These are phyloP conservation scores for Ceratobasidium papillatum DNA, from an alignment of 1,284 basidiomycete genomes.

Conservation along the genomic window DNA sequence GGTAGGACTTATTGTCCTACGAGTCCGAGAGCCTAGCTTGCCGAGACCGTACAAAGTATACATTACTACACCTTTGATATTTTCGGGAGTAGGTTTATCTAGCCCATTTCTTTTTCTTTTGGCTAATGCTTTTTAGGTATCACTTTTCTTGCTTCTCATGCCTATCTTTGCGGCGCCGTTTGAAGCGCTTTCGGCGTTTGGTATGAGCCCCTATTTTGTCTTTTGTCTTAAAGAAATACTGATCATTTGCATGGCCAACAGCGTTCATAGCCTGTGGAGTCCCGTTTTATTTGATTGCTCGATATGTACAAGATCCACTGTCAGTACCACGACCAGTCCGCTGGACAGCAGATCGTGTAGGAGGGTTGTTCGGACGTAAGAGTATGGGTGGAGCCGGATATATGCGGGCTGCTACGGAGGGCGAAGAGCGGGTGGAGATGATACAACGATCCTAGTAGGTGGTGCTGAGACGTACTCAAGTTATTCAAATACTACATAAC, in stretches of 20 bases:
- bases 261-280: conserved; percentile 30
- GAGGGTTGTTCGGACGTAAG: conserved; percentile 23
- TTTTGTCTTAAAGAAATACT: conserved; percentile 43
- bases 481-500: conserved; percentile 5
- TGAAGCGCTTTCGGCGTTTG: conserved; percentile 85
- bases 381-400: conserved; percentile 67
- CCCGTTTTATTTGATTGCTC: conserved; percentile 32
- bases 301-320: conserved; percentile 32
- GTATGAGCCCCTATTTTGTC: conserved; percentile 57
- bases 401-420: conserved; percentile 77
- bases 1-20: conserved; percentile 84
- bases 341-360: conserved; percentile 24
- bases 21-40: conserved; percentile 90
- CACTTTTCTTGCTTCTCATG: conserved; percentile 93
- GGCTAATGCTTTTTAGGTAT: conserved; percentile 63
- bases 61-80: conserved; percentile 89
- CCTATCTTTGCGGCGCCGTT: conserved; percentile 92
- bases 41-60: conserved; percentile 91
- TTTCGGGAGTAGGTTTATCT: conserved; percentile 75
- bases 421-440: conserved; percentile 74
- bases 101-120: conserved; percentile 40
- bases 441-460: conserved; percentile 48
- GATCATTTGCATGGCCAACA: background rate
- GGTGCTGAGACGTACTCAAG: background rate
- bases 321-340: conserved; percentile 15